Percentiles rank a stretch among this genome's conserved stretches.
These are phyloP conservation scores for Yamadazyma akitaensis DNA, from an alignment of 805 yeast species.

Conservation along the genomic window DNA sequence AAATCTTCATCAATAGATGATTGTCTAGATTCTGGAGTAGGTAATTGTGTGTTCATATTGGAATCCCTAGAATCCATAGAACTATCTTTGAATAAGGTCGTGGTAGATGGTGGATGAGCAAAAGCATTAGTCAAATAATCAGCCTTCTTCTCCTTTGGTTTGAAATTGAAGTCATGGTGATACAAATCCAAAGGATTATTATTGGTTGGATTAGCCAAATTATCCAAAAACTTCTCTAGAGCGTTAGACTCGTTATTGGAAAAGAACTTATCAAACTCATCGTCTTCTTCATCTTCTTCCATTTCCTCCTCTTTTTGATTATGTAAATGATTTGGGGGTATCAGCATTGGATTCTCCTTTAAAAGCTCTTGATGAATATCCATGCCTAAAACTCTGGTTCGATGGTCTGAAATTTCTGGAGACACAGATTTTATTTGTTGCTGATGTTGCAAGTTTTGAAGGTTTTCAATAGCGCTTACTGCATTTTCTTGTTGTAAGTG, in stretches of 20 bases:
- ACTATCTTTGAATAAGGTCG: neutral
- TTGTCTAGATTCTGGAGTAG: constrained; percentile 34
- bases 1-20: constrained; percentile 17
- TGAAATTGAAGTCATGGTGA: constrained; percentile 16
- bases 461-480: constrained; percentile 30
- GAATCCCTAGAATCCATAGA: constrained; percentile 1
- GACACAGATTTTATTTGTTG: neutral
- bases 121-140: constrained; percentile 34
- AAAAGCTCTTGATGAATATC: neutral
- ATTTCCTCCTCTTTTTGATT: constrained; percentile 2
- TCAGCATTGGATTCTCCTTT: neutral
- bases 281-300: constrained; percentile 15
- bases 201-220: constrained; percentile 28
- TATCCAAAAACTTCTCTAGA: constrained; percentile 40
- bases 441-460: constrained; percentile 29
- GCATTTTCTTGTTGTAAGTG: constrained; percentile 39
- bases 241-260: constrained; percentile 36
- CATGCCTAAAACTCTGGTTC: neutral
- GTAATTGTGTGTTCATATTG: constrained; percentile 20
- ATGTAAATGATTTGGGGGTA: neutral
- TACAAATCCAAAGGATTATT: constrained; percentile 32
- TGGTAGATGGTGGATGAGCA: constrained; percentile 12
- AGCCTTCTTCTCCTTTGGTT: constrained; percentile 9
- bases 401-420: neutral
- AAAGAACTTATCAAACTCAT: constrained; percentile 35